Conservation (phyloP, 768 basidiomycete species). For the Tylopilus sp. region DNA sequence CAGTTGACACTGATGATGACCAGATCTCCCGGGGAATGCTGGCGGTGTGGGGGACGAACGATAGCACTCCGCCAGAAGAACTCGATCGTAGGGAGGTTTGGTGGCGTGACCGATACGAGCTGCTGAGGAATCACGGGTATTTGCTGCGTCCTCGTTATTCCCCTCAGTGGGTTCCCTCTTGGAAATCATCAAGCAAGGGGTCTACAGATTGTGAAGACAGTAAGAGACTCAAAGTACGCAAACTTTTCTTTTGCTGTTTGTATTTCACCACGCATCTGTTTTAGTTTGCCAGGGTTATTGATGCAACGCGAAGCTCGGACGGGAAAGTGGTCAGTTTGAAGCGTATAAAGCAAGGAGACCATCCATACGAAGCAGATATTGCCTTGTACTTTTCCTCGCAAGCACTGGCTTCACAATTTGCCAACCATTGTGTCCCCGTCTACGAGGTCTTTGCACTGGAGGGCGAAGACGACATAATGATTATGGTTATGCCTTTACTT, state of each 20-base stretch:
- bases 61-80: not conserved
- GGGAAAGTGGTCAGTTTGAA: constrained; percentile 31
- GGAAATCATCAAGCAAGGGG: not conserved
- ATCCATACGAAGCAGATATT: constrained; percentile 33
- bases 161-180: not conserved
- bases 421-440: constrained; percentile 37
- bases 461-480: not conserved
- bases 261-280: not conserved
- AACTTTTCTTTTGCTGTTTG: not conserved
- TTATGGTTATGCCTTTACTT: constrained; percentile 7
- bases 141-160: not conserved
- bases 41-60: not conserved
- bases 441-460: constrained; percentile 21
- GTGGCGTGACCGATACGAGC: not conserved
- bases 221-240: not conserved
- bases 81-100: not conserved
- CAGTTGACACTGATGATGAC: not conserved
- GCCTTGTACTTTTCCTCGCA: constrained; percentile 18
- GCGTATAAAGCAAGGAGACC: not conserved
- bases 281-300: constrained; percentile 11
- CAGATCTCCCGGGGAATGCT: not conserved
- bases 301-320: constrained; percentile 29
- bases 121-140: not conserved
- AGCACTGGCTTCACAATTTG: not conserved
- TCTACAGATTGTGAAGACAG: not conserved